These are phyloP conservation scores for Lentinula detonsa DNA, from an alignment of 768 basidiomycete genomes.

Conservation along the genomic window DNA sequence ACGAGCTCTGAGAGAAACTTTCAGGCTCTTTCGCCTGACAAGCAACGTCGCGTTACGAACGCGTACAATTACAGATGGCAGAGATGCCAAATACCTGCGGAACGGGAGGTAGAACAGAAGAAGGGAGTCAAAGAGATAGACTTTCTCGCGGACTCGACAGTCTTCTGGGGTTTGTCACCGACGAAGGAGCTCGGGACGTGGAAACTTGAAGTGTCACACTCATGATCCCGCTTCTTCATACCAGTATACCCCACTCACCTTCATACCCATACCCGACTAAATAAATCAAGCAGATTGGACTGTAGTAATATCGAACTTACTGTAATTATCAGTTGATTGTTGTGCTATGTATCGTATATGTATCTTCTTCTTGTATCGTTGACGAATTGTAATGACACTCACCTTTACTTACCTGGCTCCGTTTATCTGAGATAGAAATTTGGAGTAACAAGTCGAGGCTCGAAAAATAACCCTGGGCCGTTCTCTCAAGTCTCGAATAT, in stretches of 20 bases:
- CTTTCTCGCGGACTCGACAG: conserved; percentile 24
- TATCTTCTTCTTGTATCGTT: not conserved
- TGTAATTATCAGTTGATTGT: too few species aligned
- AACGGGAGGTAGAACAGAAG: conserved; percentile 18
- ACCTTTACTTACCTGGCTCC: not conserved
- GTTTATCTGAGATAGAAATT: not conserved
- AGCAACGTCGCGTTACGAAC: conserved; percentile 5
- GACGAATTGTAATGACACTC: not conserved
- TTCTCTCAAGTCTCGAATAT: not conserved
- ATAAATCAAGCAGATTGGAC: not conserved
- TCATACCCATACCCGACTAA: not conserved
- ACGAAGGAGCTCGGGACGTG: conserved; percentile 20
- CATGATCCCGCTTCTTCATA: conserved; percentile 7
- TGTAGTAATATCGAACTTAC: not conserved
- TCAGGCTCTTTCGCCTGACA: not conserved
- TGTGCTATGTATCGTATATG: not conserved
- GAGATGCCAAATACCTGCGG: not conserved
- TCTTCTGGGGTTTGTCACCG: conserved; percentile 23
- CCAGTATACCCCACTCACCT: conserved; percentile 11
- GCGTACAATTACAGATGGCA: conserved; percentile 13
- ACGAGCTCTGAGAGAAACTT: not conserved
- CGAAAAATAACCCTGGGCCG: not conserved
- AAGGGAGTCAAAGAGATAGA: conserved; percentile 35
- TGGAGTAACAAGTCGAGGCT: not conserved
- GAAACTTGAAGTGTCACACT: conserved; percentile 19